Evolutionary conservation across 2,329 filamentous ascomycete species (phyloP), one percentile per base, ranked within the genome.

Genomic region (Arachnomyces sp.): DNA sequence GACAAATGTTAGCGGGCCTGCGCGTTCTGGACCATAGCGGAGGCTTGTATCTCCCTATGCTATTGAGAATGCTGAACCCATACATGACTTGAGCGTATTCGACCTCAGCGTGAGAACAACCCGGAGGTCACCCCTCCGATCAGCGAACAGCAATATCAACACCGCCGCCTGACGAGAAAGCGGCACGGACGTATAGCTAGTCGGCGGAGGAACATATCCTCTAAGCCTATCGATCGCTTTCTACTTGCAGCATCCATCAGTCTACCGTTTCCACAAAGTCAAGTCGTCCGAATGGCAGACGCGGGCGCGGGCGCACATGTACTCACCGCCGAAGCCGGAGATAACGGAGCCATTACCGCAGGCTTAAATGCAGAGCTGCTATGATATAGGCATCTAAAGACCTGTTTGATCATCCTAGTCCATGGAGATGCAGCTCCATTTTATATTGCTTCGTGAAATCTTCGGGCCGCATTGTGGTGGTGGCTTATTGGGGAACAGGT

Each of bases 91-190:
- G 43, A 81, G 58, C 20, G 71, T 74, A 39, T 70, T 71, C 34
- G 75, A 72, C 43, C 77, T 68, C 57, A 81, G 78, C 2, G 77
- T 81, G 38, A 81, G 65, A 12, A 81, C 74, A 7, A 80, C 74
- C 45, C 73, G 76, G 43, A 96, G 67, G 50, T 94, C 84, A 31
- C 90, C 90, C 46, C 74, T 71, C 32, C 76, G 74, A 61, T 95
- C 90, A 28, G 88, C 86, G 59, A 92, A 95, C 1, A 96, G 74
- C 38, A 96, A 73, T 36, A 96, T 74, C 39, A 96, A 67, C 31
- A 96, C 90, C 16, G 90, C 89, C 11, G 90, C 90, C 49, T 88
- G 79, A 46, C 85, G 77, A 11, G 66, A 69, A 7, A 79, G 54
- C 1, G 77, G 77, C 31, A 77, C 70, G 36, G 67, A 64, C 47